Evolutionary conservation across 2,329 filamentous ascomycete species (phyloP).

Genomic region (Trichoderma citrinoviride): DNA sequence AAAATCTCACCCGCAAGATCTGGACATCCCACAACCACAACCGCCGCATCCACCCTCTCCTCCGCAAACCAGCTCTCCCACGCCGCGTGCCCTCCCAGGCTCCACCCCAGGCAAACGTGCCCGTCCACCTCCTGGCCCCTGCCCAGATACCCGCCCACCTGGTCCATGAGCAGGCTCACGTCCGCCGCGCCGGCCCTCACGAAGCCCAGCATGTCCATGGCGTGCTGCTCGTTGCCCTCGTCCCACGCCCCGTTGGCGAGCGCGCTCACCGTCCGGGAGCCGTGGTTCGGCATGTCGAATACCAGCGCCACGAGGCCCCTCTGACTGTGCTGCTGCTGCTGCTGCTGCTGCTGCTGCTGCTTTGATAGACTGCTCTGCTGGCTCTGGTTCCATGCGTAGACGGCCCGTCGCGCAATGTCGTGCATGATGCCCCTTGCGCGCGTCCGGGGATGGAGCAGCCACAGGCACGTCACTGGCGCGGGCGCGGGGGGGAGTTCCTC

Average conservation of each 20-base stretch:
- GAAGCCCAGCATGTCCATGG: constrained; percentile 85
- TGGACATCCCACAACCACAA: constrained; percentile 83
- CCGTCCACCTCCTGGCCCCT: constrained; percentile 49
- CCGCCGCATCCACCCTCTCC: constrained; percentile 70
- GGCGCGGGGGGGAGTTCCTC: constrained; percentile 60
- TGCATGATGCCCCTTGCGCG: constrained; percentile 71
- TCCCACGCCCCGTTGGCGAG: constrained; percentile 76
- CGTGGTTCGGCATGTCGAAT: constrained; percentile 95
- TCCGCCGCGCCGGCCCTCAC: constrained; percentile 74
- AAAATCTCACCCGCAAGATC: constrained; percentile 68
- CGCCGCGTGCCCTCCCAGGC: constrained; percentile 80
- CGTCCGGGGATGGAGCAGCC: constrained; percentile 82
- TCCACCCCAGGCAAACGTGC: constrained; percentile 78
- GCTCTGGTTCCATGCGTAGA: constrained; percentile 64
- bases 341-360: background rate
- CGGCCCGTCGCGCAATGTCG: constrained; percentile 64
- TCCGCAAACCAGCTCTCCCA: constrained; percentile 84
- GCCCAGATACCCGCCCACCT: constrained; percentile 68
- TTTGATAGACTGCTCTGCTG: no score
- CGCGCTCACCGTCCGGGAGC: constrained; percentile 64
- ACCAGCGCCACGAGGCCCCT: constrained; percentile 73
- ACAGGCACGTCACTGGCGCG: constrained; percentile 70
- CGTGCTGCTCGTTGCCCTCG: constrained; percentile 74
- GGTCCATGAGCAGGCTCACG: constrained; percentile 70
- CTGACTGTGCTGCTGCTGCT: background rate